These are phyloP conservation scores for Penicillium sp. DNA, from an alignment of 2,329 filamentous ascomycete genomes.

Conservation along the genomic window DNA sequence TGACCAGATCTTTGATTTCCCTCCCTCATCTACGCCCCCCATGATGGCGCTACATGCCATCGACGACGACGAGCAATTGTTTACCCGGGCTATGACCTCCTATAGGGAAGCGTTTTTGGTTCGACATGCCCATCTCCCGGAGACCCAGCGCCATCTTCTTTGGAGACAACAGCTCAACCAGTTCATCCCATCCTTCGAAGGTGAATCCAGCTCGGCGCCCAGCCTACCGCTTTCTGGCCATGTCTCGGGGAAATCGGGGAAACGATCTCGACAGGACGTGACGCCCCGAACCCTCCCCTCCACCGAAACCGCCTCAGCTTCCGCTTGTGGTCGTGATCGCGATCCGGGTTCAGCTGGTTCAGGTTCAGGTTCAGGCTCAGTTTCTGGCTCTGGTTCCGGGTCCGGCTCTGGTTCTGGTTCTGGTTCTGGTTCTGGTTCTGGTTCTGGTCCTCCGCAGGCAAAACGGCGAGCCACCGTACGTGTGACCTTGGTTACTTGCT, in stretches of 20 bases:
- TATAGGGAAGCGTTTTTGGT: constrained; percentile 40
- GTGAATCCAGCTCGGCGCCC: constrained; percentile 11
- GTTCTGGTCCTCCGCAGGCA: constrained; percentile 34
- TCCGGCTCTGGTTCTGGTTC: not conserved
- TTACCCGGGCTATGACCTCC: constrained; percentile 37
- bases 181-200: constrained; percentile 30
- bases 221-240: constrained; percentile 1
- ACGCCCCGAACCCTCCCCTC: constrained; percentile 33
- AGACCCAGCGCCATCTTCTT: constrained; percentile 36
- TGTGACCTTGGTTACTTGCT: constrained; percentile 37
- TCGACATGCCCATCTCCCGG: constrained; percentile 37
- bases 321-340: not conserved
- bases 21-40: not conserved
- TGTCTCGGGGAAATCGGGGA: constrained; percentile 30
- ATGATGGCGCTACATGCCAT: constrained; percentile 31
- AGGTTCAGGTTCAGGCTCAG: constrained; percentile 25
- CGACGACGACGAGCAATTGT: constrained; percentile 36
- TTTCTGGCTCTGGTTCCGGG: constrained; percentile 31
- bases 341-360: not conserved
- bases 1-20: constrained; percentile 4
- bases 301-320: not conserved
- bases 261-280: constrained; percentile 38
- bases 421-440: constrained; percentile 14
- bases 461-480: constrained; percentile 45
- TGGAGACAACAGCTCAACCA: constrained; percentile 36